Evolutionary conservation across 2,329 filamentous ascomycete genomes (phyloP).

Genomic region (Coniochaeta pulveracea): DNA sequence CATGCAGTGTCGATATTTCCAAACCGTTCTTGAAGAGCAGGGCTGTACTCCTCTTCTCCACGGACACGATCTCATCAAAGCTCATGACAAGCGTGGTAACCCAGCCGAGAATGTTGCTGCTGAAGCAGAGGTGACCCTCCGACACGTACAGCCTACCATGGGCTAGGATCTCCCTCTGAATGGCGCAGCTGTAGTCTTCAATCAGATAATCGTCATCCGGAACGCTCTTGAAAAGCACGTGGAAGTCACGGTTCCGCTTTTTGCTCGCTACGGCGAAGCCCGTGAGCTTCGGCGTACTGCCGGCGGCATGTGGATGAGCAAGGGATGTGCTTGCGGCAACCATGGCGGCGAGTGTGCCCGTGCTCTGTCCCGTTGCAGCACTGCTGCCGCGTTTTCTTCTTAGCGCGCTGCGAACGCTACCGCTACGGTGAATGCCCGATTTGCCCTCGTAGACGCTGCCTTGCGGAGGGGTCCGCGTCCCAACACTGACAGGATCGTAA

Average conservation of each 20-base stretch:
- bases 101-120: constrained; percentile 97
- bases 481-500: constrained; percentile 34
- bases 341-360: constrained; percentile 58
- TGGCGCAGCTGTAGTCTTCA: constrained; percentile 93
- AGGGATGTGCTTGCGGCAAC: constrained; percentile 59
- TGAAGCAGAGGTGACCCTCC: constrained; percentile 95
- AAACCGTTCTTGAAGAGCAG: constrained; percentile 95
- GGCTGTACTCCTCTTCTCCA: constrained; percentile 94
- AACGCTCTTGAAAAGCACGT: constrained; percentile 86
- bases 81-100: constrained; percentile 95
- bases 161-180: constrained; percentile 90
- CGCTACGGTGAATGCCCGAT: constrained; percentile 45
- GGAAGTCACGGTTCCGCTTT: constrained; percentile 92
- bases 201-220: constrained; percentile 97
- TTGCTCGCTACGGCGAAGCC: constrained; percentile 95
- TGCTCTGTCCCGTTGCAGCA: constrained; percentile 44
- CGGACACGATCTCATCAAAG: constrained; percentile 93
- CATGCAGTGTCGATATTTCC: constrained; percentile 90
- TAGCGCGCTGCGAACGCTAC: constrained; percentile 52
- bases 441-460: constrained; percentile 57
- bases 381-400: constrained; percentile 78
- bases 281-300: constrained; percentile 64
- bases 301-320: constrained; percentile 46
- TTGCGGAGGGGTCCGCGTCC: constrained; percentile 54
- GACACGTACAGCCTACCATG: constrained; percentile 93